phyloP scores from a whole-genome alignment of 176 grass and related monocot species.

The Calamus simplicifolius region DNA sequence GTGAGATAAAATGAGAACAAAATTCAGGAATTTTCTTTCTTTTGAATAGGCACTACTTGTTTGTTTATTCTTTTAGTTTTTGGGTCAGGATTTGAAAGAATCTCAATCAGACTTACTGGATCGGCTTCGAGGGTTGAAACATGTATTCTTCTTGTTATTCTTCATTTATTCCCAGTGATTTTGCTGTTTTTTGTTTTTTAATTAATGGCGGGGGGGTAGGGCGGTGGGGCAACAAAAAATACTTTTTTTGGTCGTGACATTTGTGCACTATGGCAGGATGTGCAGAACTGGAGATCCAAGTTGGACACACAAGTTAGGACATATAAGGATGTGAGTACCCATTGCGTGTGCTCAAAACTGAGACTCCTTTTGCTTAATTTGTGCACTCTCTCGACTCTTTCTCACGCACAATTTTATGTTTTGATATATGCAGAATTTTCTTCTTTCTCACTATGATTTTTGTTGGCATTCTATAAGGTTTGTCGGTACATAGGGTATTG shows the following conservation, averaged over 20 bases:
- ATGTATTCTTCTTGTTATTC: slow-evolving; percentile 31
- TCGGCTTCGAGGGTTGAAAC: slow-evolving; percentile 71
- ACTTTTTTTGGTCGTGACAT: not conserved
- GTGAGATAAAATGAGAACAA: slow-evolving; percentile 11
- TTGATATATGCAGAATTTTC: too few species aligned
- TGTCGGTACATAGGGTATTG: too few species aligned
- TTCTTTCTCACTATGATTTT: too few species aligned
- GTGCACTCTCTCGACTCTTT: not conserved
- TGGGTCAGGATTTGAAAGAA: slow-evolving; percentile 58
- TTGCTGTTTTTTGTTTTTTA: too few species aligned
- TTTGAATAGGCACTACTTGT: not conserved
- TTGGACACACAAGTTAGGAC: slow-evolving; percentile 86
- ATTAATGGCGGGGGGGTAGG: too few species aligned
- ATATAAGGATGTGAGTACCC: slow-evolving; percentile 64
- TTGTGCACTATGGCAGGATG: slow-evolving; percentile 43
- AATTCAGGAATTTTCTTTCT: not conserved
- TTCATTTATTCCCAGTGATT: not conserved
- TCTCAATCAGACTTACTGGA: slow-evolving; percentile 74
- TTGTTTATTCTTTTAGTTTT: slow-evolving; percentile 1
- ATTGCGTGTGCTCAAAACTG: too few species aligned
- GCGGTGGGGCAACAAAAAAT: not conserved
- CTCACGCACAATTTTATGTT: too few species aligned
- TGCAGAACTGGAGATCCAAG: slow-evolving; percentile 79
- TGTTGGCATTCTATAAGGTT: too few species aligned
- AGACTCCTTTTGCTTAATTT: not conserved